These are phyloP conservation scores for Colletotrichum lupini DNA, from an alignment of 2,329 filamentous ascomycete genomes.

Conservation along the genomic window DNA sequence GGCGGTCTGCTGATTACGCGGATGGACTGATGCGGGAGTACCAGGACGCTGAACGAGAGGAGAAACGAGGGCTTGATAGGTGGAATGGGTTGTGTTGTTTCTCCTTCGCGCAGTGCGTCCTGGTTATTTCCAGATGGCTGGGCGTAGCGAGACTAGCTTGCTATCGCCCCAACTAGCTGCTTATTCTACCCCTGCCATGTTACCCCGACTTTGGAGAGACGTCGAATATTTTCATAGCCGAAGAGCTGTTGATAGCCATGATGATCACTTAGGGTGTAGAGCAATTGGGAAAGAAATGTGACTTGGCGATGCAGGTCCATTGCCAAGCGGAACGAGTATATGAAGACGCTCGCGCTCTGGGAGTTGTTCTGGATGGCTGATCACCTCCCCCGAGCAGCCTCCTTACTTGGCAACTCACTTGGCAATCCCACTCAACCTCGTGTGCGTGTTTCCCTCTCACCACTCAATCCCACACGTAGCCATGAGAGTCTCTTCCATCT, in stretches of 20 bases:
- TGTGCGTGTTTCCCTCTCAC: neutral
- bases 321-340: constrained; percentile 29
- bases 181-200: neutral
- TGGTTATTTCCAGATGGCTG: constrained; percentile 27
- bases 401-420: constrained; percentile 18
- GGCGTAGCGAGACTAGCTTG: constrained; percentile 23
- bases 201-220: constrained; percentile 15
- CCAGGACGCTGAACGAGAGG: neutral
- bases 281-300: neutral
- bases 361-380: constrained; percentile 6
- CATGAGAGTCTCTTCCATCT: constrained; percentile 38
- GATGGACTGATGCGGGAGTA: neutral
- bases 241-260: neutral
- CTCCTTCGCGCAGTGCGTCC: constrained; percentile 21
- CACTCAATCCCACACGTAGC: constrained; percentile 9
- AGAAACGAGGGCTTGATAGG: constrained; percentile 18
- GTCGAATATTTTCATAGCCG: neutral
- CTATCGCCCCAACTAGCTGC: neutral
- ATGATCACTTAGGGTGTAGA: neutral
- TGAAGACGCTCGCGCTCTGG: constrained; percentile 23
- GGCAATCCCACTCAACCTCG: neutral
- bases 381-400: constrained; percentile 27
- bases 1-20: constrained; percentile 20
- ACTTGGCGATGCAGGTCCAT: constrained; percentile 27
- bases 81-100: constrained; percentile 24